These are phyloP conservation scores for Trifolium dubium DNA, from an alignment of 306 rosid species.

Conservation along the genomic window DNA sequence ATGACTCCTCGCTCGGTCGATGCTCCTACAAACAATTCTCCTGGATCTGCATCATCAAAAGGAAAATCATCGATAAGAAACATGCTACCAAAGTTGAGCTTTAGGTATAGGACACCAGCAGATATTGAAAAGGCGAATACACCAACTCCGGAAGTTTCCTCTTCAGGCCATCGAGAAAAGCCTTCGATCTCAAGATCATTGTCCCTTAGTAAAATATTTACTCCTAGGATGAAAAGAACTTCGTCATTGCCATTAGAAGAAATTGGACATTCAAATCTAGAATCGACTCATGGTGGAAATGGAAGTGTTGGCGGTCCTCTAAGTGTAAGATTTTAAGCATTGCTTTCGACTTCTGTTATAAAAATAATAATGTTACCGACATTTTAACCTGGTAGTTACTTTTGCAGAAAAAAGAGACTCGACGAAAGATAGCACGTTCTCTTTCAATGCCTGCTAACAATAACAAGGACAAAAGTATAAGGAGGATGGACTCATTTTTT, in stretches of 20 bases:
- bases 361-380: not conserved
- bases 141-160: constrained; percentile 58
- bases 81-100: constrained; percentile 86
- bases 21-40: constrained; percentile 56
- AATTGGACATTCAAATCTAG: constrained; percentile 56
- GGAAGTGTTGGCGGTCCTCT: constrained; percentile 63
- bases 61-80: constrained; percentile 67
- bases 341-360: constrained; percentile 14
- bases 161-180: constrained; percentile 66
- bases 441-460: constrained; percentile 84
- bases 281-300: constrained; percentile 76
- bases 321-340: constrained; percentile 54
- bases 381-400: constrained; percentile 23
- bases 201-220: constrained; percentile 79
- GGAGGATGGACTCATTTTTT: constrained; percentile 90
- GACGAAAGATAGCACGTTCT: constrained; percentile 74
- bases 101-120: constrained; percentile 64
- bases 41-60: constrained; percentile 72
- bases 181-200: constrained; percentile 73
- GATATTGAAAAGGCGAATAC: constrained; percentile 62
- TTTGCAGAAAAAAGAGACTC: constrained; percentile 69
- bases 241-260: constrained; percentile 86
- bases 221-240: constrained; percentile 86
- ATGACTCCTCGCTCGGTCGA: constrained; percentile 59
- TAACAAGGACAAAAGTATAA: constrained; percentile 61